Evolutionary conservation across 148 eudicot genomes (phyloP).

Genomic region (Pouteria glomerata): DNA sequence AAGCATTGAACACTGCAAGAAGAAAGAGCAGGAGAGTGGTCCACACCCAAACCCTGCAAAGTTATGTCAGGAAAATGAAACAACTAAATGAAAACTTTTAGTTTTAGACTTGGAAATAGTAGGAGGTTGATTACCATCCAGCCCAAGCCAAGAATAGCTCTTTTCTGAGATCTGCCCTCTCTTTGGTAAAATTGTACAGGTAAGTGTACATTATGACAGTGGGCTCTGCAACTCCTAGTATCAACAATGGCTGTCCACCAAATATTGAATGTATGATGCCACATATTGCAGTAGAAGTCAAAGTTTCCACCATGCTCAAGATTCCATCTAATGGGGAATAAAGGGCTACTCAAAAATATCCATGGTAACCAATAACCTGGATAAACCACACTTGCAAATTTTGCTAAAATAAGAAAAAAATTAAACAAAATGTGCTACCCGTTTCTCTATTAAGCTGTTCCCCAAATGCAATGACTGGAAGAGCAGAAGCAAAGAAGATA

Average conservation of each 20-base stretch:
- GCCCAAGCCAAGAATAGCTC: slow-evolving; percentile 4
- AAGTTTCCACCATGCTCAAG: not conserved
- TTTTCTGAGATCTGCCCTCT: slow-evolving; percentile 7
- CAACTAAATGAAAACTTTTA: not conserved
- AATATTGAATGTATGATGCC: slow-evolving; percentile 18
- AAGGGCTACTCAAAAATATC: not conserved
- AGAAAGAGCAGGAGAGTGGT: slow-evolving; percentile 18
- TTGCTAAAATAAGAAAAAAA: not conserved
- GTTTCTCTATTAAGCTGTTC: slow-evolving; percentile 50
- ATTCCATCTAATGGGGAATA: not conserved
- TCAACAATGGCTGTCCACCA: slow-evolving; percentile 19
- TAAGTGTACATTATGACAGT: slow-evolving; percentile 16
- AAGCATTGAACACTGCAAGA: slow-evolving; percentile 19
- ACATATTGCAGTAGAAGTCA: slow-evolving; percentile 19
- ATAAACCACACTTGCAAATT: not conserved
- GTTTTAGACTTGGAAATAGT: not conserved
- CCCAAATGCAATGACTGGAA: slow-evolving; percentile 61
- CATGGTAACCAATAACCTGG: not conserved
- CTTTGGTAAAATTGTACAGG: slow-evolving; percentile 11
- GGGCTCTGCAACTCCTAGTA: slow-evolving; percentile 21
- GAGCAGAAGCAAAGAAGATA: slow-evolving; percentile 59
- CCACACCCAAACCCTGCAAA: slow-evolving; percentile 25
- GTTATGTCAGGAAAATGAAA: not conserved
- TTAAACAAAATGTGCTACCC: slow-evolving; percentile 17
- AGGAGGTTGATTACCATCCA: not conserved